Evolutionary conservation across 768 basidiomycete genomes (phyloP).

Genomic region (Chalciporus pseudorubinellus): DNA sequence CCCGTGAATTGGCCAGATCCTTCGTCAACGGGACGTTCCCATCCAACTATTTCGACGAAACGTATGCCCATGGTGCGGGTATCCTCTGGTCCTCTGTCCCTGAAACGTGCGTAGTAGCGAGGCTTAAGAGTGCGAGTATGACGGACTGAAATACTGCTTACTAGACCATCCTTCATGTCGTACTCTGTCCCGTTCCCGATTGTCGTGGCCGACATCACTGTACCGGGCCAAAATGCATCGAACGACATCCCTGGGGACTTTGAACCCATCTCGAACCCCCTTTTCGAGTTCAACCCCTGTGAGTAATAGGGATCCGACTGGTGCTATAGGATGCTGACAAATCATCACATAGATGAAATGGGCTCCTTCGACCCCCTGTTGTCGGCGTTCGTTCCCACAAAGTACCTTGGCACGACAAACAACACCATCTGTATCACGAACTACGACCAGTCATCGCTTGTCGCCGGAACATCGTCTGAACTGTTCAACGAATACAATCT

Average conservation of each 20-base stretch:
- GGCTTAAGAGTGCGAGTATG: not conserved
- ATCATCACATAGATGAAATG: conserved; percentile 31
- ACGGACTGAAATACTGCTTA: not conserved
- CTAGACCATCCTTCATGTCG: conserved; percentile 33
- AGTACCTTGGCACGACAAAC: conserved; percentile 43
- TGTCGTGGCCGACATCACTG: conserved; percentile 28
- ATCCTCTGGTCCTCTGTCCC: conserved; percentile 34
- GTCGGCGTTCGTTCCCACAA: conserved; percentile 44
- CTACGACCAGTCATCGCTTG: conserved; percentile 35
- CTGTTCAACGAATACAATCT: conserved; percentile 33
- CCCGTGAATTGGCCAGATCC: conserved; percentile 32
- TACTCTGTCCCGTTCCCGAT: conserved; percentile 41
- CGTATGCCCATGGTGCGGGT: conserved; percentile 34
- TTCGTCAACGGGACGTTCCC: conserved; percentile 38
- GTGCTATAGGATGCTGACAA: not conserved
- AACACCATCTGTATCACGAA: conserved; percentile 31
- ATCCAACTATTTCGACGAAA: conserved; percentile 29
- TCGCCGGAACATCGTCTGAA: conserved; percentile 42
- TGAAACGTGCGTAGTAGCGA: conserved; percentile 22
- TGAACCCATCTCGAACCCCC: conserved; percentile 32
- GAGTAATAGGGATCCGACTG: conserved; percentile 4
- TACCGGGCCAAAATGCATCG: conserved; percentile 25
- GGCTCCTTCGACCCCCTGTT: conserved; percentile 43
- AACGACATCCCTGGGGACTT: conserved; percentile 17
- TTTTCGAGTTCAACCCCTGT: conserved; percentile 38